phyloP scores from a whole-genome alignment of 1,139 yeast species.

The Diutina sp. region DNA sequence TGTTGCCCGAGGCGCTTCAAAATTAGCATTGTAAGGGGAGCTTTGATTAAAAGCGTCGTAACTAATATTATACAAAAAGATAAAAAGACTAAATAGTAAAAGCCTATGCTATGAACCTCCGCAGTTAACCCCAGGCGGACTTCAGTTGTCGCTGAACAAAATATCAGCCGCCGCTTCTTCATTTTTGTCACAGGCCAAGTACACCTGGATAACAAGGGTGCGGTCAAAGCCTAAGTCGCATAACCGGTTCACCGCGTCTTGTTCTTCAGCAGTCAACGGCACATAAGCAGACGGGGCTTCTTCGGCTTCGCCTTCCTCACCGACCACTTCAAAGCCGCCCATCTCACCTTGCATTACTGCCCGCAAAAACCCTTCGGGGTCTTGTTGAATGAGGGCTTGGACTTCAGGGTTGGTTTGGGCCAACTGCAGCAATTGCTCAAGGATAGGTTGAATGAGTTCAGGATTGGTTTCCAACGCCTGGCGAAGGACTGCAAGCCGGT shows the following conservation, averaged over 20 bases:
- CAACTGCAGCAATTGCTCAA: conserved; percentile 49
- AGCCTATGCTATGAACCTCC: not conserved
- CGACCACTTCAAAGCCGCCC: conserved; percentile 27
- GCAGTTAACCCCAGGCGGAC: not conserved
- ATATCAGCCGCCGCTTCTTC: conserved; percentile 95
- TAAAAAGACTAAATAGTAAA: not conserved
- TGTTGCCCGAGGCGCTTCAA: not conserved
- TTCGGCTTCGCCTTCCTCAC: conserved; percentile 14
- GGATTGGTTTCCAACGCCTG: conserved; percentile 79
- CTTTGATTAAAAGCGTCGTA: not conserved
- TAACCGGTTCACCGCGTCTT: conserved; percentile 74
- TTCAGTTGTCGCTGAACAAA: conserved; percentile 45
- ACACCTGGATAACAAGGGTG: conserved; percentile 79
- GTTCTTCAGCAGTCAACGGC: conserved; percentile 70
- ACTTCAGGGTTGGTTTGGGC: conserved; percentile 79
- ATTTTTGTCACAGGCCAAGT: conserved; percentile 95
- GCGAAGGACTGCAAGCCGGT: conserved; percentile 54
- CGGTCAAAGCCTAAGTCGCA: conserved; percentile 91
- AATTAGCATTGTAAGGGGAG: not conserved
- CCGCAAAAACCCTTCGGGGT: conserved; percentile 78
- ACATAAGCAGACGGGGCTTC: conserved; percentile 37
- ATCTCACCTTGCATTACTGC: conserved; percentile 53
- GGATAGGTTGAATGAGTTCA: conserved; percentile 71
- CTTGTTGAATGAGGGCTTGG: conserved; percentile 68
- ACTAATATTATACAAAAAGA: not conserved